Percentiles rank a stretch among this genome's conserved stretches.
Evolutionary conservation across 139 green algal species (phyloP).

Genomic region (Pseudopediastrum boryanum): DNA sequence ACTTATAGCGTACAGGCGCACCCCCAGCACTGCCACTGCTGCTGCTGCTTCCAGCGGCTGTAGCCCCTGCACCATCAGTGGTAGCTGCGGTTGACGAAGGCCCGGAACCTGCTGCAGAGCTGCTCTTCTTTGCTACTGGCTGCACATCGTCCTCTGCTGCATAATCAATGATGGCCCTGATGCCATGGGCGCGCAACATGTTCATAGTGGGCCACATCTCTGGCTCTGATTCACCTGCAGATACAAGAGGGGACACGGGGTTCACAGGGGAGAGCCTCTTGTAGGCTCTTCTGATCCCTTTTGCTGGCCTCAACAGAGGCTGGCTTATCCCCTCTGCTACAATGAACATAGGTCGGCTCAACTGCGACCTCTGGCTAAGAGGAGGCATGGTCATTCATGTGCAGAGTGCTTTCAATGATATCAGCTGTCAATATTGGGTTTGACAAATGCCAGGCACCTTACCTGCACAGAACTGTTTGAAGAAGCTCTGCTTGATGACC

Average conservation of each 20-base stretch:
- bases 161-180: conserved; percentile 64
- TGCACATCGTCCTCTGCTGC: conserved; percentile 63
- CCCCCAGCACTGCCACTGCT: conserved; percentile 2
- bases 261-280: background rate
- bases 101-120: background rate
- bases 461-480: conserved; percentile 88
- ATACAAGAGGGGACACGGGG: too few relatives aligned
- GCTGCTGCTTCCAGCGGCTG: background rate
- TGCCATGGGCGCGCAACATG: conserved; percentile 27
- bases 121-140: background rate
- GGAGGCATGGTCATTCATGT: background rate
- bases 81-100: conserved; percentile 21
- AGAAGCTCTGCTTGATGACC: conserved; percentile 78
- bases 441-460: background rate
- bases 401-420: background rate
- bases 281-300: background rate
- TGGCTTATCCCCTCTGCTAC: background rate
- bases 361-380: background rate
- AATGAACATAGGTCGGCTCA: background rate
- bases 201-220: conserved; percentile 62
- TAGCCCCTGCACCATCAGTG: conserved; percentile 9
- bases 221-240: conserved; percentile 59
- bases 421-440: too few relatives aligned
- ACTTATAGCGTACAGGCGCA: background rate
- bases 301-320: background rate